Conservation (phyloP, 2,329 filamentous ascomycete genomes). For the Dactylella cylindrospora region DNA sequence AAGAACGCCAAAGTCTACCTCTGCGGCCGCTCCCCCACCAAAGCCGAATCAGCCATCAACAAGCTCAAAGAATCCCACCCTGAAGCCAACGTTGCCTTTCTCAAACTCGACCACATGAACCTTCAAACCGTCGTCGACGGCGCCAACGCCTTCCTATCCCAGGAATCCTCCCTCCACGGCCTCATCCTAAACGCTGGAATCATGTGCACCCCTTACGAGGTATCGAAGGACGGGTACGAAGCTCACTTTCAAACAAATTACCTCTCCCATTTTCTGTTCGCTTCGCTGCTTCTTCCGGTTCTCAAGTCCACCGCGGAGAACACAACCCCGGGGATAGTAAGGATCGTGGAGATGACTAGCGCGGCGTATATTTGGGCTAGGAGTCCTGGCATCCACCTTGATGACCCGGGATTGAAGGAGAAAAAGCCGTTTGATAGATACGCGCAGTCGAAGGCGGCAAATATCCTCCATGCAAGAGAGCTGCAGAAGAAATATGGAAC, state of each 20-base stretch:
- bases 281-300: slow-evolving; percentile 55
- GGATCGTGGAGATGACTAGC: slow-evolving; percentile 55
- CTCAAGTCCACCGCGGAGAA: slow-evolving; percentile 51
- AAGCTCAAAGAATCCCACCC: slow-evolving; percentile 51
- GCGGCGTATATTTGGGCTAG: slow-evolving; percentile 51
- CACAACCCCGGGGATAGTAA: slow-evolving; percentile 49
- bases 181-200: slow-evolving; percentile 38
- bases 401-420: slow-evolving; percentile 53
- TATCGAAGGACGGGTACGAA: slow-evolving; percentile 50
- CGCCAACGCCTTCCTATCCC: slow-evolving; percentile 40
- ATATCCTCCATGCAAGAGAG: slow-evolving; percentile 54
- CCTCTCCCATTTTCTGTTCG: slow-evolving; percentile 57
- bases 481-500: slow-evolving; percentile 52
- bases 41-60: slow-evolving; percentile 53
- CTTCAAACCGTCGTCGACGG: slow-evolving; percentile 38
- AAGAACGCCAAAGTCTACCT: slow-evolving; percentile 56
- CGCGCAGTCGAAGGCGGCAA: slow-evolving; percentile 57
- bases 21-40: slow-evolving; percentile 53
- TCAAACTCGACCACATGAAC: slow-evolving; percentile 47
- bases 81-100: slow-evolving; percentile 40
- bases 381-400: slow-evolving; percentile 53
- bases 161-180: slow-evolving; percentile 46
- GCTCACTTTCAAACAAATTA: slow-evolving; percentile 57
- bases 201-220: slow-evolving; percentile 25
- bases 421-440: slow-evolving; percentile 52